Evolutionary conservation across 2,329 filamentous ascomycete species (phyloP).

Genomic region (Metarhizium anisopliae): DNA sequence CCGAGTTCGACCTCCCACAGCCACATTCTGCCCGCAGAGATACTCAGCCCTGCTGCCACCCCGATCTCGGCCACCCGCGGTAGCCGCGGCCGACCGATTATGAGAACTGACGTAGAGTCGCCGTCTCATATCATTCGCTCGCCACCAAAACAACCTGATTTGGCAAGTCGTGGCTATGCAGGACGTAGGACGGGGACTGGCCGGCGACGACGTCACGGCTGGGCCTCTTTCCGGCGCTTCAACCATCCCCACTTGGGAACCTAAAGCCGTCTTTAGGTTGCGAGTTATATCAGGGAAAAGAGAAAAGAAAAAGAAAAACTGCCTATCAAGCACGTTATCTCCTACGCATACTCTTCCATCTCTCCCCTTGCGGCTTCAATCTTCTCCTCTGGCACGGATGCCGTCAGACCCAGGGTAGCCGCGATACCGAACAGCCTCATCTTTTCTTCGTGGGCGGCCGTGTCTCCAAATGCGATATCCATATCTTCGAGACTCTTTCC

Average conservation of each 20-base stretch:
- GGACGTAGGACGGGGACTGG: too few relatives aligned
- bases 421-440: conserved; percentile 15
- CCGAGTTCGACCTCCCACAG: not conserved
- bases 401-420: conserved; percentile 17
- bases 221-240: too few relatives aligned
- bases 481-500: conserved; percentile 48
- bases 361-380: conserved; percentile 2
- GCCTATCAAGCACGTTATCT: not conserved
- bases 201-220: not conserved
- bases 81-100: not conserved
- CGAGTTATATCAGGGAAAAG: too few relatives aligned
- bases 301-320: too few relatives aligned
- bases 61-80: not conserved
- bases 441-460: conserved; percentile 26
- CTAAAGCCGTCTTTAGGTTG: too few relatives aligned
- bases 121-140: not conserved
- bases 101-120: not conserved
- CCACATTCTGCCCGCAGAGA: not conserved
- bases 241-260: too few relatives aligned
- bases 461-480: conserved; percentile 37
- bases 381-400: conserved; percentile 12
- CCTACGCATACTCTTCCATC: conserved; percentile 6
- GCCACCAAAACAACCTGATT: too few relatives aligned
- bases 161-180: too few relatives aligned
- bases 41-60: not conserved